Base-by-base conservation (phyloP, 148 eudicot species). In the Dianthus caryophyllus region DNA sequence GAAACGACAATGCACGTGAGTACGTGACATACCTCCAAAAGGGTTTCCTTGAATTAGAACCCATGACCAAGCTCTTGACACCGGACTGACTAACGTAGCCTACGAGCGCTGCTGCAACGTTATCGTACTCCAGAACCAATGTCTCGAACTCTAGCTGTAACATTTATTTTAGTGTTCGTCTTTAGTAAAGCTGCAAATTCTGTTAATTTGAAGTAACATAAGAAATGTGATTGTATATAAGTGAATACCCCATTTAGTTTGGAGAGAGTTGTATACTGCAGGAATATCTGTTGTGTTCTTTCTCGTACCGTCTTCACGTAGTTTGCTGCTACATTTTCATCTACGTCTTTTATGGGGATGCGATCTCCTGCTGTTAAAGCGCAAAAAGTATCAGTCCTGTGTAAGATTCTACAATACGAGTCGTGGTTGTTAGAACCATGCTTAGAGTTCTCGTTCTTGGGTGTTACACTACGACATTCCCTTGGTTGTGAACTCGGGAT, bases 81-180 rank as follows among this genome's bases (percentile, higher is more conserved):
- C 72, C 65, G 12, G 82, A 77, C 61, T 81, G 78, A 48, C 66
- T 65, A 43, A 84, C 68, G 69, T 82, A 85, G 33, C 69, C 76
- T 6, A 85, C 72, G 62, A 90, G 83, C 9, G 76, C 84, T 38
- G 73, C 75, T 31, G 94, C 83, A 36, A 86, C 83, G 73, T 69
- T 82, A 63, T 77, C 89, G 66, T 87, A 76, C 75, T 90, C 97
- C 73, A 90, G 79, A 39, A 90, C 67, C 74, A 84, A 33, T 29
- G 84, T 90, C 67, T 85, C 89, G 24, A 90, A 68, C 86, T 85
- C 51, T n/a, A 69, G 5, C 78, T 75, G 65, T 70, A 67, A 38
- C 15, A 69, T 22, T 25, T 26, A 53, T 25, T 9, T 53, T n/a
- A n/a, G 2, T 26, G 38, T 33, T 33, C 7, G 38, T 33, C 7